These are phyloP conservation scores for Diphasiastrum complanatum DNA, from an alignment of 83 land plant species.

Conservation along the genomic window DNA sequence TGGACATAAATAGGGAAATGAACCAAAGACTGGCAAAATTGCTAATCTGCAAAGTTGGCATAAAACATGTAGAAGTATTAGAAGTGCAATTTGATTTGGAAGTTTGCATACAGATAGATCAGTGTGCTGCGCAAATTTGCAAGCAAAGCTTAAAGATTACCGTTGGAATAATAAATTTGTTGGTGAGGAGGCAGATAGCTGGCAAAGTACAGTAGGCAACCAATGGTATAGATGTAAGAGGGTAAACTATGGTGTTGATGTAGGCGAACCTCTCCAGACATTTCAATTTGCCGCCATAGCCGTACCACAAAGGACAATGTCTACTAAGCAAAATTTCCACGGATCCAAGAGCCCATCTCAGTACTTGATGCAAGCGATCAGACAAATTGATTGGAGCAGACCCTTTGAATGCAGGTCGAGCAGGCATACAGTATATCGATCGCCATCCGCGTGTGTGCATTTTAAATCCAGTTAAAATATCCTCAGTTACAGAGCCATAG, in stretches of 20 bases:
- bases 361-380: conserved; percentile 14
- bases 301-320: conserved; percentile 16
- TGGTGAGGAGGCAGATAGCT: conserved; percentile 9
- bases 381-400: too few relatives aligned
- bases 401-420: conserved; percentile 17
- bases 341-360: too few relatives aligned
- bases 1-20: conserved; percentile 13
- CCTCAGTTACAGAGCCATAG: too few relatives aligned
- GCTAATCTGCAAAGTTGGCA: conserved; percentile 1
- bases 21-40: too few relatives aligned
- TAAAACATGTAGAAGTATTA: not conserved
- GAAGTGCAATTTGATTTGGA: not conserved
- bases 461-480: conserved; percentile 16
- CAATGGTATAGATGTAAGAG: too few relatives aligned
- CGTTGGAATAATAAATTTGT: conserved; percentile 16
- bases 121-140: too few relatives aligned
- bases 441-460: conserved; percentile 13
- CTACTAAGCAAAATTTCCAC: conserved; percentile 18
- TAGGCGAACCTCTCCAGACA: conserved; percentile 9
- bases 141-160: conserved; percentile 1
- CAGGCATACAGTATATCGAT: conserved; percentile 18
- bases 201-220: conserved; percentile 12
- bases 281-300: conserved; percentile 8
- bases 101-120: too few relatives aligned
- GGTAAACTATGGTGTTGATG: conserved; percentile 14